Percentiles rank a stretch among this genome's conserved stretches.
Conservation (phyloP, 2,329 filamentous ascomycete species). For the Talaromyces marneffei region DNA sequence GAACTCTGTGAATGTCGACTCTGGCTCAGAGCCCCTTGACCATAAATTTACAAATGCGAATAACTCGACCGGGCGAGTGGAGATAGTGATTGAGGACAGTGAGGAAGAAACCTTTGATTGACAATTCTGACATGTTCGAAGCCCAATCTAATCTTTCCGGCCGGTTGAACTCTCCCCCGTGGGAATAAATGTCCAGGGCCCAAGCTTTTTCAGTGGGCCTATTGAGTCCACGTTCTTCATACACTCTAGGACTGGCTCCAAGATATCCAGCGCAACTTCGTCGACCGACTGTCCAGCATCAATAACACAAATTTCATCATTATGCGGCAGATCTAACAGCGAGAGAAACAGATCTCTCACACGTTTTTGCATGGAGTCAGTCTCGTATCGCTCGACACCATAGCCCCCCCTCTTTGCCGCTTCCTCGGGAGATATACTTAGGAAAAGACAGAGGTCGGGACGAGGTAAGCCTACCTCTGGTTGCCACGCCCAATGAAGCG, state of each 20-base stretch:
- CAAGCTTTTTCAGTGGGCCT: conserved; percentile 33
- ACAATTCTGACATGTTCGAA: neutral
- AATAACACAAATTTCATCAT: conserved; percentile 49
- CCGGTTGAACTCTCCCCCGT: conserved; percentile 12
- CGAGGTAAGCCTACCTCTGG: conserved; percentile 82
- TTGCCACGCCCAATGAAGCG: conserved; percentile 71
- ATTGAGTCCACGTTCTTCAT: conserved; percentile 29
- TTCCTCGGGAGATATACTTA: conserved; percentile 69
- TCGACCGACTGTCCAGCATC: conserved; percentile 50
- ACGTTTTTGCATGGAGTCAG: conserved; percentile 69
- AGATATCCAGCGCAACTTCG: conserved; percentile 45
- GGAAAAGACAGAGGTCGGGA: conserved; percentile 81
- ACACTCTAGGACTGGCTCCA: conserved; percentile 23
- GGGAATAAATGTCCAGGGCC: conserved; percentile 23
- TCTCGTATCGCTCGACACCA: conserved; percentile 85
- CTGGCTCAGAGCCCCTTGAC: conserved; percentile 23
- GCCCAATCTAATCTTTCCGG: neutral
- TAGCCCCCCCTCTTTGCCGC: conserved; percentile 76
- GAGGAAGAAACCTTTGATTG: conserved; percentile 9
- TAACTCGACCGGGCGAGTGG: conserved; percentile 22
- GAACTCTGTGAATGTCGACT: conserved; percentile 23
- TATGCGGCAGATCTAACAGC: conserved; percentile 44
- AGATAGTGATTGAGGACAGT: conserved; percentile 40
- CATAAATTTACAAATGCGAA: conserved; percentile 11
- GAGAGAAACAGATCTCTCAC: conserved; percentile 68